Evolutionary conservation across 2,329 filamentous ascomycete genomes (phyloP).

Genomic region (Exophiala bonariae): DNA sequence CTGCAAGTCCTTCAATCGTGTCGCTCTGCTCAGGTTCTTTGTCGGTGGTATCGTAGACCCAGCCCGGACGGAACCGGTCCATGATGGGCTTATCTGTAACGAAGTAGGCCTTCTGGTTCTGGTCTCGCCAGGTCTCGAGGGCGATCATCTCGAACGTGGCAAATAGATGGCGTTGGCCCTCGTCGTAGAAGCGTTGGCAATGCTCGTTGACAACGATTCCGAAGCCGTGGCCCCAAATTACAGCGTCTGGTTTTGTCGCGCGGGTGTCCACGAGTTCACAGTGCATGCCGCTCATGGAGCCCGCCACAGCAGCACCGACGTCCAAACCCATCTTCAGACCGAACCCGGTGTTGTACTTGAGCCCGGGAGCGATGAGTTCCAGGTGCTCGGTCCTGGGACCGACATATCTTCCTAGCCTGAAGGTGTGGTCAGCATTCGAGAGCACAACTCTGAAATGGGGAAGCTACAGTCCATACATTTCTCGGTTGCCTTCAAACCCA

Average conservation of each 20-base stretch:
- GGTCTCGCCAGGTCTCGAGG: constrained; percentile 41
- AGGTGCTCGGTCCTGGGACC: constrained; percentile 40
- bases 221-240: constrained; percentile 44
- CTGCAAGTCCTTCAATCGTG: constrained; percentile 40
- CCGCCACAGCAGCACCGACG: constrained; percentile 41
- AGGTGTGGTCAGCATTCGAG: not conserved
- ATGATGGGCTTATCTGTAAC: constrained; percentile 43
- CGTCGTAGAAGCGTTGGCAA: constrained; percentile 41
- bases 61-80: constrained; percentile 42
- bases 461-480: constrained; percentile 37
- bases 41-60: constrained; percentile 46
- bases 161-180: constrained; percentile 42
- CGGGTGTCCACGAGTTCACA: constrained; percentile 44
- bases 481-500: constrained; percentile 43
- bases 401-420: constrained; percentile 33
- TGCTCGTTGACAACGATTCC: constrained; percentile 45
- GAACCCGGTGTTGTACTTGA: constrained; percentile 42
- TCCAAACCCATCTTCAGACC: constrained; percentile 44
- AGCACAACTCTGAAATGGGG: not conserved
- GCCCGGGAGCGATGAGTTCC: constrained; percentile 42
- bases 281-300: constrained; percentile 44
- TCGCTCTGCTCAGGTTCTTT: constrained; percentile 41
- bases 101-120: constrained; percentile 44
- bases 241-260: constrained; percentile 42
- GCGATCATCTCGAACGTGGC: constrained; percentile 47